These are phyloP conservation scores for Paulownia fortunei DNA, from an alignment of 257 asterid genomes.

Conservation along the genomic window DNA sequence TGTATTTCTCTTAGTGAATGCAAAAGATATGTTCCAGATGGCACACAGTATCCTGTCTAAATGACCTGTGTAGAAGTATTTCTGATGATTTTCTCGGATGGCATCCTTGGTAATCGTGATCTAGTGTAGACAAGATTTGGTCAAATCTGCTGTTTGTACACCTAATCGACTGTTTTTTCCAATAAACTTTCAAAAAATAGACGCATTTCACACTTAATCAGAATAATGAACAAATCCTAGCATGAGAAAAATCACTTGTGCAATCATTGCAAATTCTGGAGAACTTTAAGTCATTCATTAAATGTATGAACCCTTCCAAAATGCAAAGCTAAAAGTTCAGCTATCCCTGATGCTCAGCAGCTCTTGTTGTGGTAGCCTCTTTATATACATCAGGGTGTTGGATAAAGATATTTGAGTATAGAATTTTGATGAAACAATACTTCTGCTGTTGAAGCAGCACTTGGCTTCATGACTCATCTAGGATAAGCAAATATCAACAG, in stretches of 20 bases:
- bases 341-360: not conserved
- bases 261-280: not conserved
- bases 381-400: not conserved
- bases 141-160: not conserved
- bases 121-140: not conserved
- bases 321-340: not conserved
- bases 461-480: not conserved
- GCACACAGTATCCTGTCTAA: not conserved
- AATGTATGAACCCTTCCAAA: not conserved
- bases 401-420: not conserved
- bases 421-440: not conserved
- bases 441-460: not conserved
- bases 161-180: not conserved
- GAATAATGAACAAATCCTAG: too few relatives aligned
- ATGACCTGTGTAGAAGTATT: not conserved
- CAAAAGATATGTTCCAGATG: not conserved
- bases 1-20: conserved; percentile 1
- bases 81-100: not conserved
- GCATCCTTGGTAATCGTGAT: not conserved
- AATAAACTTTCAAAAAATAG: not conserved
- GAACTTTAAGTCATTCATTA: not conserved
- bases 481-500: not conserved
- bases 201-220: too few relatives aligned
- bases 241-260: not conserved
- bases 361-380: not conserved